Percentiles rank a stretch among this genome's conserved stretches.
phyloP scores from a whole-genome alignment of 257 asterid species.

The Solanum rostratum region DNA sequence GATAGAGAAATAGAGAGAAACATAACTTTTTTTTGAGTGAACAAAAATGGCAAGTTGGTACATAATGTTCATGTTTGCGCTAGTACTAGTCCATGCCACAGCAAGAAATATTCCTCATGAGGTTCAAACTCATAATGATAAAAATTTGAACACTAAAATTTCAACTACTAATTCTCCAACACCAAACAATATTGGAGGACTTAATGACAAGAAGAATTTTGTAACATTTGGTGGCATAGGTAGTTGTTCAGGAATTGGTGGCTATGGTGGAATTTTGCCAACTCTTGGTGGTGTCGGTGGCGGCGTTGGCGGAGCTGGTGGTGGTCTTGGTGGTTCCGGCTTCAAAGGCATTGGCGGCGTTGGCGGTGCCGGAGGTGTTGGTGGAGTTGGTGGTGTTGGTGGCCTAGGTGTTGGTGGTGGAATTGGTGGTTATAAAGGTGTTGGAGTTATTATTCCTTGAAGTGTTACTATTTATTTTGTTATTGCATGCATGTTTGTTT shows the following conservation, averaged over 20 bases:
- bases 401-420: constrained; percentile 16
- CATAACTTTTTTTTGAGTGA: background rate
- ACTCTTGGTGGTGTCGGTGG: constrained; percentile 31
- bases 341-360: background rate
- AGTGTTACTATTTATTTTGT: background rate
- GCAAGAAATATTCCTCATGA: constrained; percentile 43
- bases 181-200: constrained; percentile 7
- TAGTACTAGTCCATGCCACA: constrained; percentile 23
- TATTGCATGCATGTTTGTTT: background rate
- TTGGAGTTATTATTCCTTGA: constrained; percentile 5
- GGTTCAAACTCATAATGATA: background rate
- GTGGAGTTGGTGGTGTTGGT: constrained; percentile 19
- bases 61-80: constrained; percentile 24
- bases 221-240: constrained; percentile 45
- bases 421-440: constrained; percentile 19
- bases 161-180: constrained; percentile 8
- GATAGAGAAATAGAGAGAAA: background rate
- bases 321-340: constrained; percentile 3
- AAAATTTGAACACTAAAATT: constrained; percentile 5
- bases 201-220: constrained; percentile 44
- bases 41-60: constrained; percentile 28
- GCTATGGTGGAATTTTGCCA: constrained; percentile 42
- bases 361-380: constrained; percentile 15
- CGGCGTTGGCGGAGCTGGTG: constrained; percentile 12
- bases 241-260: constrained; percentile 35